Evolutionary conservation across 805 yeast genomes (phyloP).

Genomic region (Millerago galiae): DNA sequence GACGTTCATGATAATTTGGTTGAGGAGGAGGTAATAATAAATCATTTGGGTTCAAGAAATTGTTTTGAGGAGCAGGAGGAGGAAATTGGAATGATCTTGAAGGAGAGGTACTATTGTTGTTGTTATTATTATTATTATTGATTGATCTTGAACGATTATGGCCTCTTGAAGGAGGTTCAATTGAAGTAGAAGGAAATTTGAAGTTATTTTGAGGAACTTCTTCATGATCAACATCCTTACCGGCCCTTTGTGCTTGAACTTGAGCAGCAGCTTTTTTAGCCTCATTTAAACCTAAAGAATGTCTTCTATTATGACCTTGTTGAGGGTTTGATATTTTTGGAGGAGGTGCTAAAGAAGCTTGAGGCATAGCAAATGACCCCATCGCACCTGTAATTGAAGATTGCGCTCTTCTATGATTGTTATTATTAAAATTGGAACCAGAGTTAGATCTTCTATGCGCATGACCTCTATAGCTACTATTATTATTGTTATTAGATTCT

Average conservation of each 20-base stretch:
- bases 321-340: slow-evolving; percentile 15
- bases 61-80: slow-evolving; percentile 59
- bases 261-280: slow-evolving; percentile 97
- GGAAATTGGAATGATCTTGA: slow-evolving; percentile 62
- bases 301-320: slow-evolving; percentile 82
- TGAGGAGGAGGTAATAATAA: slow-evolving; percentile 18
- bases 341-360: slow-evolving; percentile 18
- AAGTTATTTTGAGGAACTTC: slow-evolving; percentile 28
- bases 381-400: slow-evolving; percentile 30
- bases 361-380: slow-evolving; percentile 24
- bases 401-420: slow-evolving; percentile 42
- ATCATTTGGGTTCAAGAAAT: slow-evolving; percentile 21
- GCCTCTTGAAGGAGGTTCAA: slow-evolving; percentile 26
- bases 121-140: neutral
- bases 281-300: slow-evolving; percentile 84
- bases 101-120: slow-evolving; percentile 29
- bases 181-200: slow-evolving; percentile 48
- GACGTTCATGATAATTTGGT: slow-evolving; percentile 29
- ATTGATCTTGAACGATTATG: slow-evolving; percentile 21
- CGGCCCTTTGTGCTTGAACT: slow-evolving; percentile 65
- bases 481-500: neutral
- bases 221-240: slow-evolving; percentile 17
- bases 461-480: slow-evolving; percentile 23
- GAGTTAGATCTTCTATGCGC: slow-evolving; percentile 6
- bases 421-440: slow-evolving; percentile 2